phyloP scores from a whole-genome alignment of 2,329 filamentous ascomycete genomes.

The Ophiostoma pallidulum region DNA sequence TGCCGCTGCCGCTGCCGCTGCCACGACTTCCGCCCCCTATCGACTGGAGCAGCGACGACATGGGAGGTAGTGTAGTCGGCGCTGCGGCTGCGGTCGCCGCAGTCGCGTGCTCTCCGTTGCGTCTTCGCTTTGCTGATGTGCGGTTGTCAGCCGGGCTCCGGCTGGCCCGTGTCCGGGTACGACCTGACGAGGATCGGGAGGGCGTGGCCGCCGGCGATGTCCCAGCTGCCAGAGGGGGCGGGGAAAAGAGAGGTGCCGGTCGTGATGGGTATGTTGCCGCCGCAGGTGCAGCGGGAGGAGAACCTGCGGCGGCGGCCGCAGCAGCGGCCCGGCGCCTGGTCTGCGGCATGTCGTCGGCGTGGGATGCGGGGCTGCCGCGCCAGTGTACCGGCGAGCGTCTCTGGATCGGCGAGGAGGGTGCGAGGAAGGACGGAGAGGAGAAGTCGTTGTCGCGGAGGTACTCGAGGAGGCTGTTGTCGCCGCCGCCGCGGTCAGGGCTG shows the following conservation, averaged over 20 bases:
- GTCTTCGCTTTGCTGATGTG: conserved; percentile 4
- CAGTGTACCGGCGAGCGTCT: background rate
- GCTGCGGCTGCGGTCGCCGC: background rate
- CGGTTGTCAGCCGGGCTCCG: background rate
- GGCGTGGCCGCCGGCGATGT: too few relatives aligned
- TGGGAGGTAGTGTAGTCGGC: background rate
- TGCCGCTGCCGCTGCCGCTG: background rate
- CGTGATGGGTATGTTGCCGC: too few relatives aligned
- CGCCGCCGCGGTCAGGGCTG: background rate
- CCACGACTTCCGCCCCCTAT: background rate
- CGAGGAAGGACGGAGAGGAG: conserved; percentile 11
- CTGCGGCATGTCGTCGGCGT: conserved; percentile 8
- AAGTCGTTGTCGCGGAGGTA: background rate
- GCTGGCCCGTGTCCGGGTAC: too few relatives aligned
- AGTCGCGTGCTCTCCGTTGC: background rate
- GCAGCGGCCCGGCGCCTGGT: conserved; percentile 4
- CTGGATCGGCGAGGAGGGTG: background rate
- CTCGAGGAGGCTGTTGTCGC: conserved; percentile 5
- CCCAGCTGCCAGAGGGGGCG: too few relatives aligned
- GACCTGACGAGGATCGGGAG: background rate
- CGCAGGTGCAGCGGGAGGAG: too few relatives aligned
- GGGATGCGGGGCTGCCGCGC: background rate
- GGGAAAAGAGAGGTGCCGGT: too few relatives aligned
- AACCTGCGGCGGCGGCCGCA: background rate
- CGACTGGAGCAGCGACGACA: background rate